Base-by-base conservation (phyloP, 1,284 basidiomycete genomes). In the Lentinula novae-zelandiae region DNA sequence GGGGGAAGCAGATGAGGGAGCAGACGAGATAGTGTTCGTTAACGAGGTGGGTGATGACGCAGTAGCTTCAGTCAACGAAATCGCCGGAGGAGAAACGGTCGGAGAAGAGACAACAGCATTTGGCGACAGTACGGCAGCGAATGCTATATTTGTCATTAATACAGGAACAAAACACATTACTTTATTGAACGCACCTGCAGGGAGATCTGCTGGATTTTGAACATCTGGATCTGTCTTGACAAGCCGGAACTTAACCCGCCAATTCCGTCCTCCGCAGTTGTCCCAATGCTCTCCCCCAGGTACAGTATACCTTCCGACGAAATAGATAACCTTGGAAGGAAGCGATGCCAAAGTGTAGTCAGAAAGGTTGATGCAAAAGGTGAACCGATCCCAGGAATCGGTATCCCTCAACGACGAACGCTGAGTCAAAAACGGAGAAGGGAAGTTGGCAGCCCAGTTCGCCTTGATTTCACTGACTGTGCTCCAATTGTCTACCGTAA, bases 401-500 rank as follows among this genome's bases (percentile, higher is more conserved):
- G 20, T 27, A 42, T 39, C 34, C 10, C 33, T 42, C 5, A 33
- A 5, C 15, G 57, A 39, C 20, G 58, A 60, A 56, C 69, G 64
- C 27, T 73, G 65, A 0, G 64, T 59, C 70, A 74, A 66, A 62
- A 69, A 70, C 76, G 81, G 54, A 1, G 54, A 56, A 46, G 39
- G 31, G 54, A 56, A 34, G 8, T 56, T 56, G 22, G 42, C 42
- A 12, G 84, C 78, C 70, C 88, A 83, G 39, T 81, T 79, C 15
- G 85, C 90, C 27, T 82, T 79, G 20, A 97, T 93, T 73, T 98
- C 96, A 57, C 87, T 91, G 1, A 92, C 93, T 1, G 95, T 98
- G 66, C 90, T 85, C 96, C 96, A 98, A 62, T 91, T 86, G 73
- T 98, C 96, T 57, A 96, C 79, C 1, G 96, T 98, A 73, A 96